phyloP scores from a whole-genome alignment of 1,284 basidiomycete genomes.

The Ustilago lituana region DNA sequence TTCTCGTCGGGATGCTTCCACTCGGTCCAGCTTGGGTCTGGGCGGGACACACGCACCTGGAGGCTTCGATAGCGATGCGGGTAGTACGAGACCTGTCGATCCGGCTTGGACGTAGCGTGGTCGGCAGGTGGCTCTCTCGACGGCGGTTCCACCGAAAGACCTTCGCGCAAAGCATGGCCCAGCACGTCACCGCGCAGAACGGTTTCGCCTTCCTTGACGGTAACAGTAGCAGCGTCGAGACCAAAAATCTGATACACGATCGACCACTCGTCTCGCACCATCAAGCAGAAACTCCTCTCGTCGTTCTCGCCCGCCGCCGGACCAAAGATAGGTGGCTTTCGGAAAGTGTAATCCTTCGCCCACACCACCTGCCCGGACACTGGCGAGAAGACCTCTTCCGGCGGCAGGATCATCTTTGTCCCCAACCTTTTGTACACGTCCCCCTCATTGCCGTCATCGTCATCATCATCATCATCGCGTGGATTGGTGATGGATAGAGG shows the following conservation, averaged over 20 bases:
- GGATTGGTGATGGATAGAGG: constrained; percentile 44
- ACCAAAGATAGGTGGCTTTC: constrained; percentile 44
- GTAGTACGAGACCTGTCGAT: constrained; percentile 41
- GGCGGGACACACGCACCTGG: constrained; percentile 55
- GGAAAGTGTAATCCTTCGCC: constrained; percentile 37
- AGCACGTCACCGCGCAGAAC: constrained; percentile 52
- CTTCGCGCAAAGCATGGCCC: constrained; percentile 37
- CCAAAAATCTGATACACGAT: constrained; percentile 60
- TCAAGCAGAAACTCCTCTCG: constrained; percentile 46
- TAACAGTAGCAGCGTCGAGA: constrained; percentile 27
- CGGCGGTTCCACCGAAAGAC: constrained; percentile 34
- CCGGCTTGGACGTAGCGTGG: constrained; percentile 25
- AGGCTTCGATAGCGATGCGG: constrained; percentile 53
- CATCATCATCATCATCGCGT: constrained; percentile 19
- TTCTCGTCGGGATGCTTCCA: constrained; percentile 41
- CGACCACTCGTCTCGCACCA: constrained; percentile 60
- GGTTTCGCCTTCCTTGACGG: constrained; percentile 31
- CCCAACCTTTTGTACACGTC: constrained; percentile 1
- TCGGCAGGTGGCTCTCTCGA: constrained; percentile 50
- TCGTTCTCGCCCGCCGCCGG: constrained; percentile 50
- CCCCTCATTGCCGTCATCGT: constrained; percentile 13
- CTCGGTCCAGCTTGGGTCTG: constrained; percentile 40
- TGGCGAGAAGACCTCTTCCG: constrained; percentile 53
- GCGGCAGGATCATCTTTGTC: constrained; percentile 22
- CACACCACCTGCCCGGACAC: constrained; percentile 57